Base-by-base conservation (phyloP, 768 basidiomycete species). In the Jaapia argillacea region DNA sequence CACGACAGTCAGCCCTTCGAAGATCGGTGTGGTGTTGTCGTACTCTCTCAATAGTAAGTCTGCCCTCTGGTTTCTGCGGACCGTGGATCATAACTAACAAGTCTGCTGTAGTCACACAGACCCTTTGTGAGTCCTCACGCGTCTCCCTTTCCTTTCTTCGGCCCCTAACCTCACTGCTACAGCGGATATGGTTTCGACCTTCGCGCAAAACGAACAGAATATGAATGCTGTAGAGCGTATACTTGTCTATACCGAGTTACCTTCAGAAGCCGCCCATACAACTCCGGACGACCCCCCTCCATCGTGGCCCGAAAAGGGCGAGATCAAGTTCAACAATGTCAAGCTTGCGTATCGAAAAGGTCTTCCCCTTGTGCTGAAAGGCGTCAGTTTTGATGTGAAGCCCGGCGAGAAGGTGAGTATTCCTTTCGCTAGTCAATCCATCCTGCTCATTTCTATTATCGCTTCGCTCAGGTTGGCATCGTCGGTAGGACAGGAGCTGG, bases 211-310 rank as follows among this genome's bases (percentile, higher is more conserved):
- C 48, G 79, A 81, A 53, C 77, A 81, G 56, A 78, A 79, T 53
- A 82, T 84, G 74, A 83, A 84, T 51, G 74, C 78, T 0, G 80
- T 80, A 5, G 83, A 85, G 53, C 71, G 84, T 16, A 66, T 85
- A 3, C 60, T 79, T n/a, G 72, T 81, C 40, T 88, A 85, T 58
- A 69, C 72, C 6, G 69, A 80, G 35, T 68, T 91, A 3, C 67
- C 68, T 1, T 48, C 69, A 1, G 85, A 86, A 55, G 79, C 74
- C 5, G 59, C 45, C 3, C 14, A 59, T 2, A 57, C 56, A 3
- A 68, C 61, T 13, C 56, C 68, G 2, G 55, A 68, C 22, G 75
- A 78, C 44, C 72, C 73, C 13, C 66, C 70, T 0, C 43, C 59
- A 7, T 54, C 65, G 5, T 79, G 75, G 76, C 76, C 75, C 1